Conservation (phyloP, 2,329 filamentous ascomycete species). For the Aspergillus quadrilineatus region DNA sequence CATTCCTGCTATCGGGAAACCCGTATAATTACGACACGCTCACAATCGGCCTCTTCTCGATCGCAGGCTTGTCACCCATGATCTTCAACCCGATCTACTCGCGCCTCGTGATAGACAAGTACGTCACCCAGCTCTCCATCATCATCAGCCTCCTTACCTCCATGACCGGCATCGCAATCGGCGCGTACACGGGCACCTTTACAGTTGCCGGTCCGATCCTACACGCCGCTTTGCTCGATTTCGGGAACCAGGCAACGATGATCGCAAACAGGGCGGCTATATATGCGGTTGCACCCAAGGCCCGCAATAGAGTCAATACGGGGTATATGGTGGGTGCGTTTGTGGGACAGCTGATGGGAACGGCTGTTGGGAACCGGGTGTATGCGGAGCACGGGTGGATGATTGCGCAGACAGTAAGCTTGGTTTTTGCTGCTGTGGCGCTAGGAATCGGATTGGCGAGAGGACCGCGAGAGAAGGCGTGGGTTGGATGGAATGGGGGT, state of each 20-base stretch:
- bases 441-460: slow-evolving; percentile 49
- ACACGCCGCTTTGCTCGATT: slow-evolving; percentile 68
- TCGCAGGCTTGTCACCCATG: slow-evolving; percentile 73
- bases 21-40: slow-evolving; percentile 69
- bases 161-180: slow-evolving; percentile 62
- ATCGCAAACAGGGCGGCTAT: slow-evolving; percentile 69
- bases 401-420: slow-evolving; percentile 55
- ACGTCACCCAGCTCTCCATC: slow-evolving; percentile 66
- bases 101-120: slow-evolving; percentile 66
- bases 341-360: slow-evolving; percentile 71
- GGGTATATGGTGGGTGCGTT: slow-evolving; percentile 78
- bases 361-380: slow-evolving; percentile 57
- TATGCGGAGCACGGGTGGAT: slow-evolving; percentile 60
- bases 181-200: slow-evolving; percentile 66
- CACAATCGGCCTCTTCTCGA: slow-evolving; percentile 72
- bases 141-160: slow-evolving; percentile 61
- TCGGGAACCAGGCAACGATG: slow-evolving; percentile 71
- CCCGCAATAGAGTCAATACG: slow-evolving; percentile 74
- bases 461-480: slow-evolving; percentile 58
- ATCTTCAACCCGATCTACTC: slow-evolving; percentile 68
- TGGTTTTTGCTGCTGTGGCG: slow-evolving; percentile 54
- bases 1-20: slow-evolving; percentile 69
- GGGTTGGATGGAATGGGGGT: slow-evolving; percentile 62
- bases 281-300: slow-evolving; percentile 68
- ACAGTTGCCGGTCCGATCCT: slow-evolving; percentile 70